A percentile compares a stretch with the other conserved stretches of the same genome.
These are phyloP conservation scores for Fraxinus nigra DNA, from an alignment of 305 asterid species.

Conservation along the genomic window DNA sequence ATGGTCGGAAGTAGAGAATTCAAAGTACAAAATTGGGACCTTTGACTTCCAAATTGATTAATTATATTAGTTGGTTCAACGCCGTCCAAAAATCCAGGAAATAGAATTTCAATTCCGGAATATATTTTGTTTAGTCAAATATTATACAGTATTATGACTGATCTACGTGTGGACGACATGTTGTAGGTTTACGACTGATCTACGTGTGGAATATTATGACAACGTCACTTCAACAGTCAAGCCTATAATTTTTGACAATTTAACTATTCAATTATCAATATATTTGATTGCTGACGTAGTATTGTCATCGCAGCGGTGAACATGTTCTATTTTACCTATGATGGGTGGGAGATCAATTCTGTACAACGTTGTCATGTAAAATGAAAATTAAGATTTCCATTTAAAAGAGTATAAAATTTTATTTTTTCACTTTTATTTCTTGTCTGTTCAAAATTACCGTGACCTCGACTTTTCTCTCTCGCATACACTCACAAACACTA, in stretches of 20 bases:
- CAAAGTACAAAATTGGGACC: background rate
- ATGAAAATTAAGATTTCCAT: background rate
- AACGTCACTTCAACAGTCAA: accelerated
- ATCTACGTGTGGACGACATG: background rate
- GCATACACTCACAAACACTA: background rate
- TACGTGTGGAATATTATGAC: too few species aligned
- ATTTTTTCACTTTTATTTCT: background rate
- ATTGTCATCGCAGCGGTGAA: too few species aligned
- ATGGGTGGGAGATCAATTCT: too few species aligned
- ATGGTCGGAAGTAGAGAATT: background rate
- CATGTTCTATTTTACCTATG: too few species aligned
- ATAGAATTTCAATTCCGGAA: background rate
- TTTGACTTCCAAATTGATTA: background rate
- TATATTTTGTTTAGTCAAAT: background rate
- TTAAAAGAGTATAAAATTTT: too few species aligned
- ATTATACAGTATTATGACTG: background rate
- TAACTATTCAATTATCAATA: too few species aligned
- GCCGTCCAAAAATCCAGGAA: background rate
- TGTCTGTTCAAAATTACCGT: background rate
- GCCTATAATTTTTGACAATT: too few species aligned
- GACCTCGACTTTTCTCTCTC: background rate
- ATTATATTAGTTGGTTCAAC: background rate
- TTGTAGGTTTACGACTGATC: too few species aligned
- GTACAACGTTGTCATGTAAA: background rate
- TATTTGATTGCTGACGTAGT: too few species aligned